These are phyloP conservation scores for Suillus sp. DNA, from an alignment of 768 basidiomycete genomes.

Conservation along the genomic window DNA sequence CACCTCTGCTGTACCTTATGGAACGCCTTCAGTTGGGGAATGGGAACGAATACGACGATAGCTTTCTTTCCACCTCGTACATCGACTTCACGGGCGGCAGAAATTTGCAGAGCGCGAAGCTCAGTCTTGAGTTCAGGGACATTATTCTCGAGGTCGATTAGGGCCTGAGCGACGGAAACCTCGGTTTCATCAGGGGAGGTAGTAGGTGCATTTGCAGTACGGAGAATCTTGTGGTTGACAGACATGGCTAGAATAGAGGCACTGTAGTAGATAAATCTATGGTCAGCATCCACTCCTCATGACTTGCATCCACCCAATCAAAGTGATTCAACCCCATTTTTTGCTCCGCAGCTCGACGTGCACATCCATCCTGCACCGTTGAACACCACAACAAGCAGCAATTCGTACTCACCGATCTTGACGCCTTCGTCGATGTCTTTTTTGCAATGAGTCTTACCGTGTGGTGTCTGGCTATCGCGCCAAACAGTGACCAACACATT, in stretches of 20 bases:
- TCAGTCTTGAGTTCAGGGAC: constrained; percentile 98
- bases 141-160: constrained; percentile 97
- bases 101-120: constrained; percentile 94
- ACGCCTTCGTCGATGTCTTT: constrained; percentile 56
- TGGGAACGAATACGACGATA: constrained; percentile 96
- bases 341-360: constrained; percentile 20
- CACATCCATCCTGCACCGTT: constrained; percentile 23
- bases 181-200: constrained; percentile 91
- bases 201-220: constrained; percentile 93
- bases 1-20: constrained; percentile 97
- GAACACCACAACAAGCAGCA: constrained; percentile 26
- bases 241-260: constrained; percentile 54
- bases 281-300: constrained; percentile 47
- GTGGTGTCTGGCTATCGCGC: constrained; percentile 17
- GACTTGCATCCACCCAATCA: constrained; percentile 59
- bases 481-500: constrained; percentile 34
- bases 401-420: constrained; percentile 67
- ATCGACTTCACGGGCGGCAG: constrained; percentile 97
- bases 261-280: constrained; percentile 20
- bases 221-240: constrained; percentile 83
- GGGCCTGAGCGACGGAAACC: constrained; percentile 88
- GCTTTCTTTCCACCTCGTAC: constrained; percentile 99
- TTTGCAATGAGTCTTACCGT: constrained; percentile 18
- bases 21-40: constrained; percentile 97
- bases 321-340: constrained; percentile 25